Conservation (phyloP, 2,329 filamentous ascomycete species). For the Pseudocercospora pini-densiflorae region DNA sequence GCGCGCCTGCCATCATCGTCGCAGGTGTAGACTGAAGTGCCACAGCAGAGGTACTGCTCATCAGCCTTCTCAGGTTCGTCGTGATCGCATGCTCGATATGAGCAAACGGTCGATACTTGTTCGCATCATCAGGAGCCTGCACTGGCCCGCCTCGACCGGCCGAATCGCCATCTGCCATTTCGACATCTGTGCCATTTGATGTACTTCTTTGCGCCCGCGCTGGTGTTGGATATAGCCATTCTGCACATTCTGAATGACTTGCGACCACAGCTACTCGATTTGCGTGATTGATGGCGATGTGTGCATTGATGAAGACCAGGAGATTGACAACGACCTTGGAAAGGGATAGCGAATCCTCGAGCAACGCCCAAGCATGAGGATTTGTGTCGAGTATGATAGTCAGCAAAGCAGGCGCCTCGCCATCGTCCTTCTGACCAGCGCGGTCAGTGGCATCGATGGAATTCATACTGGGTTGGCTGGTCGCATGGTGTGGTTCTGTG, state of each 20-base stretch:
- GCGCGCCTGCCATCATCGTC: conserved; percentile 86
- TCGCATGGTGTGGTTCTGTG: not conserved
- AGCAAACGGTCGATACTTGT: conserved; percentile 93
- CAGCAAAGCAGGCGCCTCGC: conserved; percentile 74
- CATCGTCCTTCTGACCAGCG: conserved; percentile 36
- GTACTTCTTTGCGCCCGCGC: conserved; percentile 23
- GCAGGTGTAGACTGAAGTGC: conserved; percentile 72
- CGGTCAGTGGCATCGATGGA: conserved; percentile 64
- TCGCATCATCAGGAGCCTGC: conserved; percentile 58
- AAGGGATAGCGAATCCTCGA: conserved; percentile 75
- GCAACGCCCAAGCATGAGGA: conserved; percentile 86
- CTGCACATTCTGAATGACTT: conserved; percentile 81
- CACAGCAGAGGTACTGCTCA: conserved; percentile 67
- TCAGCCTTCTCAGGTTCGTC: conserved; percentile 72
- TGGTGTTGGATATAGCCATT: conserved; percentile 82
- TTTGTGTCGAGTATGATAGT: conserved; percentile 95
- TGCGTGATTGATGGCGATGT: conserved; percentile 89
- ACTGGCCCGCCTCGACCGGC: conserved; percentile 30
- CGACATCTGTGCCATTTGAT: conserved; percentile 33
- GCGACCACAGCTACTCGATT: conserved; percentile 94
- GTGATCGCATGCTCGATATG: conserved; percentile 83
- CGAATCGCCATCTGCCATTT: conserved; percentile 33
- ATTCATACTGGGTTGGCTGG: conserved; percentile 57
- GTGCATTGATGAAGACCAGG: conserved; percentile 95
- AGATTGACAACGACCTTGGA: conserved; percentile 85